Evolutionary conservation across 345 rosid genomes (phyloP).

Genomic region (Theobroma cacao): DNA sequence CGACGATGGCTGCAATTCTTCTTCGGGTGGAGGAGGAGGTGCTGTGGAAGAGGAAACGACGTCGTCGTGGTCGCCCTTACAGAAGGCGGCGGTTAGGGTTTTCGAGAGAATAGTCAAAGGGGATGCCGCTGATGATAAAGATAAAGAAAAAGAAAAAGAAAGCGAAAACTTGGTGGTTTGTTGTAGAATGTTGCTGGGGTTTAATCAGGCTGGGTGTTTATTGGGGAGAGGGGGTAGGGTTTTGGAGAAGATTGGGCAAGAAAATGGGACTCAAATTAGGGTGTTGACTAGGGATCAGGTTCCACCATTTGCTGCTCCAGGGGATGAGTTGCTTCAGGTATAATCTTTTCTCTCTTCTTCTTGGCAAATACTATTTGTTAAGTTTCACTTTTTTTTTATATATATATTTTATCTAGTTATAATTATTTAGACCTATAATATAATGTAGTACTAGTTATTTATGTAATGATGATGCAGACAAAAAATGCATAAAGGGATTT

Average conservation of each 20-base stretch:
- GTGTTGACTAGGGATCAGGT: constrained; percentile 48
- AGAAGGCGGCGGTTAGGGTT: constrained; percentile 54
- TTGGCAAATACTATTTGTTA: background rate
- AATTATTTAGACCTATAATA: background rate
- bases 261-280: constrained; percentile 48
- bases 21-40: background rate
- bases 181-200: constrained; percentile 53
- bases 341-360: background rate
- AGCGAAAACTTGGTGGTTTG: constrained; percentile 35
- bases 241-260: constrained; percentile 54
- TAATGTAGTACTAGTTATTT: background rate
- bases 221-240: constrained; percentile 46
- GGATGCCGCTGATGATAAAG: constrained; percentile 33
- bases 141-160: constrained; percentile 30
- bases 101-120: constrained; percentile 61
- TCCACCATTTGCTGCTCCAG: constrained; percentile 50
- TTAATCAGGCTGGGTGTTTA: constrained; percentile 40
- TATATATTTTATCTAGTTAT: background rate
- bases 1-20: constrained; percentile 6
- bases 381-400: background rate
- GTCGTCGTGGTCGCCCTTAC: constrained; percentile 35
- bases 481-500: background rate
- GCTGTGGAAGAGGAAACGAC: constrained; percentile 3
- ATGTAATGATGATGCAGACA: background rate
- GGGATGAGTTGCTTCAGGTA: constrained; percentile 66